Evolutionary conservation across 2,329 filamentous ascomycete genomes (phyloP).

Genomic region (Ophiostoma tasmaniense): DNA sequence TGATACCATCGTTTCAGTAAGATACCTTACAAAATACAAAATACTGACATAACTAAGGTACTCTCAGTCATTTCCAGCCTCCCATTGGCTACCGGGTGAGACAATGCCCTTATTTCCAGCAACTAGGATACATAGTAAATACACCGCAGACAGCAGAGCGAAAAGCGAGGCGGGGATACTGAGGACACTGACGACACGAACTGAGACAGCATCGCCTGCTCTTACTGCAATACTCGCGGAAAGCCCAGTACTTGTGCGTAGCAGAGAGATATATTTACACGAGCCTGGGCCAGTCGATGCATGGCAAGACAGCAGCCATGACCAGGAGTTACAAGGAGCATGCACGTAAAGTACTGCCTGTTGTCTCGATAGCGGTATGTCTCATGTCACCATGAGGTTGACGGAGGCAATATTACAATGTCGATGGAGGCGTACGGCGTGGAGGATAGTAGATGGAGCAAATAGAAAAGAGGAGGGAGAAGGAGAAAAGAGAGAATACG

Average conservation of each 20-base stretch:
- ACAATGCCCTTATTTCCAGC: not conserved
- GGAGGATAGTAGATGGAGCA: too few relatives aligned
- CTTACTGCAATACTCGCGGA: not conserved
- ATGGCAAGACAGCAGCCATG: conserved; percentile 4
- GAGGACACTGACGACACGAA: not conserved
- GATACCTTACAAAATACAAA: not conserved
- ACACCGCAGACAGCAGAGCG: not conserved
- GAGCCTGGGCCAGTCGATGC: conserved; percentile 1
- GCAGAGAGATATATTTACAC: not conserved
- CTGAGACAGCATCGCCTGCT: not conserved
- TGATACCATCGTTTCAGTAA: not conserved
- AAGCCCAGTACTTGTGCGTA: not conserved
- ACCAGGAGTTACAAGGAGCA: not conserved
- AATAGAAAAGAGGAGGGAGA: too few relatives aligned
- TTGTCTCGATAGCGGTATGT: not conserved
- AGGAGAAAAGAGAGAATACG: not conserved
- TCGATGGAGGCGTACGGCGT: not conserved
- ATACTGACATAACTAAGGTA: not conserved
- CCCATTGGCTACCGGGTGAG: not conserved
- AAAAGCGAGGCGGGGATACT: not conserved
- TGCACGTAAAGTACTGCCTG: not conserved
- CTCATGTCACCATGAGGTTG: not conserved
- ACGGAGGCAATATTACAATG: not conserved
- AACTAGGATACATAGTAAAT: not conserved
- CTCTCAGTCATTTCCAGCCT: not conserved